These are phyloP conservation scores for Tetrastigma voinierianum DNA, from an alignment of 164 flowering plant genomes.

Conservation along the genomic window DNA sequence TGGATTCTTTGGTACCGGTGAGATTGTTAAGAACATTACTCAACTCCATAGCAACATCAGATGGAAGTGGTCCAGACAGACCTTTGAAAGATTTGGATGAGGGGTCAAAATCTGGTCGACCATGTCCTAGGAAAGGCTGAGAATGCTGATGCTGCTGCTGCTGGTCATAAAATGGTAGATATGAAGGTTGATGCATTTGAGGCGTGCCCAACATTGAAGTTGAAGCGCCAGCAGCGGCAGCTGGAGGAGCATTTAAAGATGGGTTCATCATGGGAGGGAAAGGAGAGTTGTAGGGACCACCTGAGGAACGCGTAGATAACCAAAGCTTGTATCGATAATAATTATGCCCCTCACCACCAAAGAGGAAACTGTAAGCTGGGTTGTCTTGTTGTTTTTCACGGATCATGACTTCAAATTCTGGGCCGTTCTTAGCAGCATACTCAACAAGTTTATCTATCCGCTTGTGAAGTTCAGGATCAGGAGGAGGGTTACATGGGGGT, in stretches of 20 bases:
- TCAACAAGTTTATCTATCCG: constrained; percentile 93
- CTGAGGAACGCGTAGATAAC: constrained; percentile 57
- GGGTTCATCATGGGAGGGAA: constrained; percentile 64
- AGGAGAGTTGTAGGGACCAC: constrained; percentile 59
- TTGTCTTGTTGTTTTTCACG: constrained; percentile 90
- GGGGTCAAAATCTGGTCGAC: constrained; percentile 69
- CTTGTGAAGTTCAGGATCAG: constrained; percentile 91
- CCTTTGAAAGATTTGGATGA: constrained; percentile 63
- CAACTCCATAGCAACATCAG: constrained; percentile 87
- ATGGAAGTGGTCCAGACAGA: constrained; percentile 81
- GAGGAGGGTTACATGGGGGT: constrained; percentile 74
- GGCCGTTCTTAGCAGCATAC: constrained; percentile 88
- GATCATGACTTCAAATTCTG: constrained; percentile 94
- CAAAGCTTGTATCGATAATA: constrained; percentile 89
- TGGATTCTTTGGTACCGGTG: constrained; percentile 93
- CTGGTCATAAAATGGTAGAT: constrained; percentile 69
- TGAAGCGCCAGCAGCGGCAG: constrained; percentile 29
- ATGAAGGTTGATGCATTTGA: constrained; percentile 71
- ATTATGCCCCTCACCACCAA: constrained; percentile 91
- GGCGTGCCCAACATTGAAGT: constrained; percentile 44
- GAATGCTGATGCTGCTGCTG: constrained; percentile 56
- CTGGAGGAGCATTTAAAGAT: constrained; percentile 27
- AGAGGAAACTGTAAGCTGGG: constrained; percentile 85
- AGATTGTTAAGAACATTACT: constrained; percentile 69
- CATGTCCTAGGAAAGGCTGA: constrained; percentile 54